Conservation (phyloP, 2,329 filamentous ascomycete species). For the Colletotrichum cordylinicola region DNA sequence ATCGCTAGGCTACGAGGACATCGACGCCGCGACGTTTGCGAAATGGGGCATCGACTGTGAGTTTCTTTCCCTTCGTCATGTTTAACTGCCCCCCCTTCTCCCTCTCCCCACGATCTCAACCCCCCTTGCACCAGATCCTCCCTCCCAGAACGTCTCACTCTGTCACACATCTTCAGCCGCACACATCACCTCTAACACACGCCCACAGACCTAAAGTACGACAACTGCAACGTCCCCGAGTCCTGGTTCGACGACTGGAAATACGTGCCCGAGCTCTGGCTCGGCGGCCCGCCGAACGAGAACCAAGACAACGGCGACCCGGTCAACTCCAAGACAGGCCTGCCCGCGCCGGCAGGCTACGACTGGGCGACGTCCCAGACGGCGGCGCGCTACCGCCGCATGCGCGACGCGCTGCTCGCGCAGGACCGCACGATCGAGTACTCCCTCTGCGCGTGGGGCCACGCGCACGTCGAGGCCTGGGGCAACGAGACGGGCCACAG, state of each 20-base stretch:
- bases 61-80: constrained; percentile 17
- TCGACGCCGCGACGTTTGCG: constrained; percentile 64
- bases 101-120: not conserved
- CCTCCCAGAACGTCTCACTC: not conserved
- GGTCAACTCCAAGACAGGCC: constrained; percentile 32
- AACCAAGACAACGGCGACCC: constrained; percentile 26
- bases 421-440: constrained; percentile 54
- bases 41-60: constrained; percentile 63
- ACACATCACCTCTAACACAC: not conserved
- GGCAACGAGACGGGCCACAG: constrained; percentile 53
- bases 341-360: constrained; percentile 51
- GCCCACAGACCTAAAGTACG: constrained; percentile 57
- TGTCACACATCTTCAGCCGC: not conserved
- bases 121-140: not conserved
- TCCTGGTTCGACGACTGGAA: constrained; percentile 41
- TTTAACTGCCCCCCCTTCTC: not conserved
- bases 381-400: constrained; percentile 49
- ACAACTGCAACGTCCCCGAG: constrained; percentile 55
- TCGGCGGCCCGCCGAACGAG: constrained; percentile 34
- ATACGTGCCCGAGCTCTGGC: constrained; percentile 29
- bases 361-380: constrained; percentile 55
- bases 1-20: constrained; percentile 59
- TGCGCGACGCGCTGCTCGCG: constrained; percentile 56
- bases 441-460: constrained; percentile 60
- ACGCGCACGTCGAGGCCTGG: constrained; percentile 55